Percentiles rank a stretch among this genome's conserved stretches.
Conservation (phyloP, 192 early-diverging fungal species). For the Coemansia sp. region DNA sequence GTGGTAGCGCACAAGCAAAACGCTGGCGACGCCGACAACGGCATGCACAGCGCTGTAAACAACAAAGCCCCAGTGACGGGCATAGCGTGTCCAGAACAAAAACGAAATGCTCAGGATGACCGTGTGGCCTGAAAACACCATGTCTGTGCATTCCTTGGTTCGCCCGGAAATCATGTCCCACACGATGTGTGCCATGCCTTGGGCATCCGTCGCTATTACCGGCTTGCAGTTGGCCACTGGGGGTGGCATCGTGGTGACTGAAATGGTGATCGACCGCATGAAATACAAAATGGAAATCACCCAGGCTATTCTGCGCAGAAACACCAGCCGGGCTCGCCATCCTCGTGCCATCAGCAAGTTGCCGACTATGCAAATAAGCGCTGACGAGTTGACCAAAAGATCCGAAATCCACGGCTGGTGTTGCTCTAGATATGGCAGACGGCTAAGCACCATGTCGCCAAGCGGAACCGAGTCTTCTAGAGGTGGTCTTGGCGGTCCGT, state of each 20-base stretch:
- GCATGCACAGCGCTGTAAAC: slow-evolving; percentile 43
- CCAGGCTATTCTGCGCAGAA: slow-evolving; percentile 56
- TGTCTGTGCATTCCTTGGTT: slow-evolving; percentile 58
- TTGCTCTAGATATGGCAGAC: slow-evolving; percentile 6
- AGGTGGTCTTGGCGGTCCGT: neutral
- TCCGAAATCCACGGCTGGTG: slow-evolving; percentile 23
- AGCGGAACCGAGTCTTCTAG: neutral
- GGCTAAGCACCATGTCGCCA: slow-evolving; percentile 26
- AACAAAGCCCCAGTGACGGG: slow-evolving; percentile 47
- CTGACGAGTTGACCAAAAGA: slow-evolving; percentile 22
- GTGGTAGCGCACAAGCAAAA: slow-evolving; percentile 56
- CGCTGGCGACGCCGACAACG: slow-evolving; percentile 49
- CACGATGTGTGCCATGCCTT: slow-evolving; percentile 15
- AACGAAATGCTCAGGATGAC: slow-evolving; percentile 53
- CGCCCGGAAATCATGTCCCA: slow-evolving; percentile 37
- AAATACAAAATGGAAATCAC: slow-evolving; percentile 57
- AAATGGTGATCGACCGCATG: slow-evolving; percentile 57
- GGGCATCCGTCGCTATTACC: slow-evolving; percentile 10
- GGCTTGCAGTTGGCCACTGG: slow-evolving; percentile 26
- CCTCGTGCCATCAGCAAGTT: slow-evolving; percentile 25
- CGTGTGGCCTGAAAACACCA: slow-evolving; percentile 64
- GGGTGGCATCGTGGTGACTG: slow-evolving; percentile 59
- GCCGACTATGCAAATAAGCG: slow-evolving; percentile 15
- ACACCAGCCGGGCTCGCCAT: slow-evolving; percentile 43
- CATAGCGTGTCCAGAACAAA: slow-evolving; percentile 56